Evolutionary conservation across 768 basidiomycete species (phyloP).

Genomic region (Podaxis sp.): DNA sequence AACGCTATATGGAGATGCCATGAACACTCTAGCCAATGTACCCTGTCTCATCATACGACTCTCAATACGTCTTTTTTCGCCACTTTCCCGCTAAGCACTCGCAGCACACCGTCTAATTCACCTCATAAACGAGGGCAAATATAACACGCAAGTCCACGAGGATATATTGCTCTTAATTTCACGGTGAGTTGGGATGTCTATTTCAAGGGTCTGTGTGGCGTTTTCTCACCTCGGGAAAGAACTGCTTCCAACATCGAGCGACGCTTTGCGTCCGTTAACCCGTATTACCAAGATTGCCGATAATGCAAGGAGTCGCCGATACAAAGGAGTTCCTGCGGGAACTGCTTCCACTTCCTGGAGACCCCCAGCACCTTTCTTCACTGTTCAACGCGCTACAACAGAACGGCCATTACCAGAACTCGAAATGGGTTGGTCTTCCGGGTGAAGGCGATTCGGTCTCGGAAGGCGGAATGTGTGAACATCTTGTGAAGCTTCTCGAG

Average conservation of each 20-base stretch:
- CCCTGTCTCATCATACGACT: no score
- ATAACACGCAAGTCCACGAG: no score
- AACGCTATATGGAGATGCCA: no score
- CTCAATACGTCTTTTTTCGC: no score
- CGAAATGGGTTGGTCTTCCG: neutral
- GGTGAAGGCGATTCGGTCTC: neutral
- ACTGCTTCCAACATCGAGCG: neutral
- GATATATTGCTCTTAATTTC: no score
- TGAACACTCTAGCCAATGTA: no score
- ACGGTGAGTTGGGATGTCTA: no score
- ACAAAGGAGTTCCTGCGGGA: neutral
- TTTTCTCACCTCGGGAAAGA: neutral
- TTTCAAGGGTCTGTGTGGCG: no score
- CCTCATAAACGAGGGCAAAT: no score
- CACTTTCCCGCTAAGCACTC: no score
- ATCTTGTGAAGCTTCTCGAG: neutral
- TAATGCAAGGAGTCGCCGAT: neutral
- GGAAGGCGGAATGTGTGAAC: neutral
- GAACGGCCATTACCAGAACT: neutral
- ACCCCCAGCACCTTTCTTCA: neutral
- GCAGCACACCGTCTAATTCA: no score
- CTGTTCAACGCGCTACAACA: neutral
- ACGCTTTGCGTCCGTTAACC: neutral
- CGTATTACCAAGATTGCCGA: neutral
- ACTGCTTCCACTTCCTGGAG: neutral